Evolutionary conservation across 1,139 yeast genomes (phyloP), one percentile per base, ranked within the genome.

Genomic region (Candida sojae): DNA sequence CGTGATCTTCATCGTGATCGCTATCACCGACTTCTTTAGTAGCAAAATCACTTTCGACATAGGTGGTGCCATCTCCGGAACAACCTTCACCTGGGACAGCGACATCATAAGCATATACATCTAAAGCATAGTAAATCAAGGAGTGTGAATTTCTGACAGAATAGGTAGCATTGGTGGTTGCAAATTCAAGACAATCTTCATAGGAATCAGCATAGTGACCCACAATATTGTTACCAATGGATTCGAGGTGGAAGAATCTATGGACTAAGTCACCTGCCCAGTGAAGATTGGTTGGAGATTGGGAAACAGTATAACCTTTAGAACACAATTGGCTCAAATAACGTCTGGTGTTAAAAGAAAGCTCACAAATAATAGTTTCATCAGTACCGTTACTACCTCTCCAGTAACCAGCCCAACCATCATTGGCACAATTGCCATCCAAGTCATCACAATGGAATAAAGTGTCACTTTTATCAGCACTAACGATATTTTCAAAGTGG

Each of bases 341-440:
- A 11, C 43, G 33, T 48, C 62, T 59, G 21, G 53, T 25, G 13
- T 48, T 48, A 53, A 52, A 63, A 32, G 66, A 58, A 8, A 53
- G 49, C 39, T 60, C 63, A 49, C 64, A 60, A 41, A 61, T 59
- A 13, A 56, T 59, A 17, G 57, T 69, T 52, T 70, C 70, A 43
- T 67, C 63, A 3, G 67, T 55, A 17, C 57, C 68, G 47, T 67
- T 66, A 31, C 58, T 63, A 43, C 73, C 69, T 59, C 72, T 62
- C 66, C 66, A 62, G 46, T 70, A 70, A 32, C 74, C 73, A 8
- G 73, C 72, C 65, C 69, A 68, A 13, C 68, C 68, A 34, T 60
- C 59, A 7, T 52, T 52, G 13, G 54, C 52, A 56, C 75, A 70
- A 46, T 66, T 63, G 0, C 64, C 66, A 49, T 70, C 74, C 21